Percentiles rank a stretch among this genome's conserved stretches.
Evolutionary conservation across 2,329 filamentous ascomycete genomes (phyloP).

Genomic region (Cladosporium velox): DNA sequence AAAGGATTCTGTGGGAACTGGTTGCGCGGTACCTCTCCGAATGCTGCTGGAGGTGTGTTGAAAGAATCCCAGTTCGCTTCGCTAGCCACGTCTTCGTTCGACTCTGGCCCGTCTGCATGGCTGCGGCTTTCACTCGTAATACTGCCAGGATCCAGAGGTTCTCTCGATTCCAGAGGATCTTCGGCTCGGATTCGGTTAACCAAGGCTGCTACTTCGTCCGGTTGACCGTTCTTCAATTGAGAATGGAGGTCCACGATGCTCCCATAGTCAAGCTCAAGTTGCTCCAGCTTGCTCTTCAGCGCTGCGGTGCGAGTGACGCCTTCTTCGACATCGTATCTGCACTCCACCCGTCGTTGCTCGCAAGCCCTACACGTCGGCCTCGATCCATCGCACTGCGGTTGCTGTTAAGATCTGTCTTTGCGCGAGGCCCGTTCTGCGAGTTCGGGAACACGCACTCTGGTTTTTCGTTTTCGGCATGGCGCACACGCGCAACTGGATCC

Average conservation of each 20-base stretch:
- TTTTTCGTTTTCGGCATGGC: slow-evolving; percentile 19
- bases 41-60: slow-evolving; percentile 5
- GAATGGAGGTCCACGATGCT: slow-evolving; percentile 18
- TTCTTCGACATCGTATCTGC: slow-evolving; percentile 20
- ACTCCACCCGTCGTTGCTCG: slow-evolving; percentile 19
- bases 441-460: slow-evolving; percentile 17
- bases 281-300: slow-evolving; percentile 18
- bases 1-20: slow-evolving; percentile 4
- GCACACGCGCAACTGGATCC: slow-evolving; percentile 16
- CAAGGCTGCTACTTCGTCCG: slow-evolving; percentile 16
- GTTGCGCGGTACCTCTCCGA: neutral
- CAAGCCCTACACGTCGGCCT: slow-evolving; percentile 17
- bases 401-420: slow-evolving; percentile 8
- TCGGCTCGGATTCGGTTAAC: slow-evolving; percentile 20
- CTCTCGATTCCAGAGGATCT: slow-evolving; percentile 6
- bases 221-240: slow-evolving; percentile 16
- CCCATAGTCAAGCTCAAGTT: slow-evolving; percentile 20
- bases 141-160: slow-evolving; percentile 15
- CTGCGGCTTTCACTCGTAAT: slow-evolving; percentile 5
- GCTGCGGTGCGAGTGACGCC: slow-evolving; percentile 16
- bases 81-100: slow-evolving; percentile 11
- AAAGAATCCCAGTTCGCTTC: slow-evolving; percentile 15
- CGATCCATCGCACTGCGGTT: slow-evolving; percentile 17
- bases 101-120: slow-evolving; percentile 1
- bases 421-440: slow-evolving; percentile 2